Evolutionary conservation across 2,329 filamentous ascomycete species (phyloP).

Genomic region (Hymenoscyphus albidus): DNA sequence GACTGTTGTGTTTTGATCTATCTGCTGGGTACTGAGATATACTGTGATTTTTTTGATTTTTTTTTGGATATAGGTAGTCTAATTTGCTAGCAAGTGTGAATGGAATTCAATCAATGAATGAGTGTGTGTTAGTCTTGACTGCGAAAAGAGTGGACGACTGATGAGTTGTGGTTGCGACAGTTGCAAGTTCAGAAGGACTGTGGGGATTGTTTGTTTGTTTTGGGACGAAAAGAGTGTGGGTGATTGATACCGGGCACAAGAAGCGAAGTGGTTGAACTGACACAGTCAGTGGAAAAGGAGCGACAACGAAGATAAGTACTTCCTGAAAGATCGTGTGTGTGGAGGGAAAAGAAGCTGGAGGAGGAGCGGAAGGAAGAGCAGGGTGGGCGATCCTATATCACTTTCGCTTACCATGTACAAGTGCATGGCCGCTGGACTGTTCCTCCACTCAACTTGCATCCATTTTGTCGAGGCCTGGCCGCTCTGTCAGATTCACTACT

Average conservation of each 20-base stretch:
- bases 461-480: not conserved
- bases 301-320: slow-evolving; percentile 7
- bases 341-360: not conserved
- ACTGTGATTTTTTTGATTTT: too few species aligned
- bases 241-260: slow-evolving; percentile 13
- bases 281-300: slow-evolving; percentile 9
- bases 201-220: not conserved
- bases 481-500: not conserved
- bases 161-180: not conserved
- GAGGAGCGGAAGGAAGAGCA: slow-evolving; percentile 4
- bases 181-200: slow-evolving; percentile 1
- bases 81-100: slow-evolving; percentile 7
- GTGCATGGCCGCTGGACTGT: not conserved
- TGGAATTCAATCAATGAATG: slow-evolving; percentile 28
- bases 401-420: not conserved
- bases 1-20: not conserved
- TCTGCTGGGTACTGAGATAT: not conserved
- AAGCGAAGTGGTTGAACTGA: slow-evolving; percentile 8
- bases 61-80: not conserved
- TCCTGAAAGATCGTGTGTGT: slow-evolving; percentile 6
- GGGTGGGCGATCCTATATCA: not conserved
- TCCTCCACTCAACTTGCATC: not conserved
- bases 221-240: slow-evolving; percentile 13
- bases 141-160: not conserved
- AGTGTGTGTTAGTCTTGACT: slow-evolving; percentile 6